A percentile compares a stretch with the other conserved stretches of the same genome.
phyloP scores from a whole-genome alignment of 108 stramenopile species.

The Bacterosira constricta region DNA sequence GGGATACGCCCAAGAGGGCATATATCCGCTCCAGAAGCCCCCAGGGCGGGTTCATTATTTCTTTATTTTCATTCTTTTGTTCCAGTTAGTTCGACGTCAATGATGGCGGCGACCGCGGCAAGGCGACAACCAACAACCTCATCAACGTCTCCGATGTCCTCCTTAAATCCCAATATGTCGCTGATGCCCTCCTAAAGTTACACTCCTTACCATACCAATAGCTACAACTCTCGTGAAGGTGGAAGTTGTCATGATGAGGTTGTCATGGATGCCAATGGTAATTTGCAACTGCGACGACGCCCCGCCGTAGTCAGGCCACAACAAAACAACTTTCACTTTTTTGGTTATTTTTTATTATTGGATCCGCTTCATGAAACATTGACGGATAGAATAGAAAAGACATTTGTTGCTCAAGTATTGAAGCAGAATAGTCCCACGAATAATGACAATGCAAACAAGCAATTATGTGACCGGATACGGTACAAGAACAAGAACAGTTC shows the following conservation, averaged over 20 bases:
- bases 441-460: background rate
- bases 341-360: slow-evolving; percentile 26
- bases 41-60: too few species aligned
- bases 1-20: slow-evolving; percentile 80
- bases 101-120: too few species aligned
- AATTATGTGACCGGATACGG: background rate
- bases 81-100: too few species aligned
- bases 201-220: too few species aligned
- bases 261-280: slow-evolving; percentile 5
- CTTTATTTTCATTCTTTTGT: too few species aligned
- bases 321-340: background rate
- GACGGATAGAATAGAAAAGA: slow-evolving; percentile 15
- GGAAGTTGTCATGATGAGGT: slow-evolving; percentile 4
- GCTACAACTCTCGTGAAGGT: too few species aligned
- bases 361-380: slow-evolving; percentile 38
- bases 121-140: slow-evolving; percentile 1
- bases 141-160: slow-evolving; percentile 42
- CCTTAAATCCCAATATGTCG: background rate
- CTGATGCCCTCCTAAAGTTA: too few species aligned
- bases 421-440: background rate
- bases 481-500: background rate
- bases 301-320: too few species aligned
- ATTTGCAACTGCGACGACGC: background rate
- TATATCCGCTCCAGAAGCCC: too few species aligned
- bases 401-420: background rate